Conservation (phyloP, 768 basidiomycete species). For the Naganishia onofrii region DNA sequence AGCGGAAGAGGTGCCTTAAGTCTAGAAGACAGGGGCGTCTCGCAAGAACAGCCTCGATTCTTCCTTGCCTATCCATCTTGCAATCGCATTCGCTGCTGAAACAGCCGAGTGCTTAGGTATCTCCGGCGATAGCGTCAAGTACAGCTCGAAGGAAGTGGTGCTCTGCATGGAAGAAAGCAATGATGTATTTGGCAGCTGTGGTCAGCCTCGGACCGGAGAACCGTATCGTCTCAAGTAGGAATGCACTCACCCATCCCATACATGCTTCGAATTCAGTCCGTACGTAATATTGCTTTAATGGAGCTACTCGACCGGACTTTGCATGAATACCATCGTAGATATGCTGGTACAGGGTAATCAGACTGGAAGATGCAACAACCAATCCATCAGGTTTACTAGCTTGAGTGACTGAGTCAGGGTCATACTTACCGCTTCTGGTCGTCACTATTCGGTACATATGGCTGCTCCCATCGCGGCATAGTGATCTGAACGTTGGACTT, state of each 20-base stretch:
- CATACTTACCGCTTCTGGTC: slow-evolving; percentile 19
- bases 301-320: slow-evolving; percentile 70
- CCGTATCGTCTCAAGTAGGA: neutral
- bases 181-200: neutral
- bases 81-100: slow-evolving; percentile 81
- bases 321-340: slow-evolving; percentile 87
- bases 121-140: slow-evolving; percentile 73
- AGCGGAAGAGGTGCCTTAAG: neutral
- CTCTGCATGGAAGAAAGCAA: slow-evolving; percentile 58
- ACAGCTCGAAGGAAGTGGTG: slow-evolving; percentile 89
- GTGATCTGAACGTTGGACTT: slow-evolving; percentile 85
- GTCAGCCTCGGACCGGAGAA: neutral
- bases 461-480: slow-evolving; percentile 62
- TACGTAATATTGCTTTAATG: slow-evolving; percentile 82
- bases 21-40: slow-evolving; percentile 83
- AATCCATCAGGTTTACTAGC: neutral
- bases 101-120: slow-evolving; percentile 85
- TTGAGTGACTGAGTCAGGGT: slow-evolving; percentile 6
- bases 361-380: slow-evolving; percentile 53
- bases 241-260: slow-evolving; percentile 82
- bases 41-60: slow-evolving; percentile 75
- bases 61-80: slow-evolving; percentile 86
- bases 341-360: slow-evolving; percentile 81
- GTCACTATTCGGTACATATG: neutral
- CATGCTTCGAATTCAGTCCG: slow-evolving; percentile 81